A percentile compares a stretch with the other conserved stretches of the same genome.
phyloP scores from a whole-genome alignment of 257 asterid species.

The Scutellaria galericulata region DNA sequence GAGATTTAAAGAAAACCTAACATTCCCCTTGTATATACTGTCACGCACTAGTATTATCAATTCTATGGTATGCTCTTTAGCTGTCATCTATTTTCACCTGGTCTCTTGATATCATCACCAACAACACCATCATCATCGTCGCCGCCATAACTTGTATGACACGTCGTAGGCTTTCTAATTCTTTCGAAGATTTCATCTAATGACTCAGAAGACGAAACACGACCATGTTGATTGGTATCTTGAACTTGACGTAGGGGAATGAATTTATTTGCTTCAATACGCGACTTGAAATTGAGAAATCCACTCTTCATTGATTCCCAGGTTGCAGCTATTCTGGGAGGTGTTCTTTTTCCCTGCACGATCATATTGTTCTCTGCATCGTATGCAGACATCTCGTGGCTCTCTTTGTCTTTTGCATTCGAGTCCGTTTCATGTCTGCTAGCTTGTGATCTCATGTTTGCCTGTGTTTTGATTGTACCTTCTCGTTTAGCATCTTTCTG shows the following conservation, averaged over 20 bases:
- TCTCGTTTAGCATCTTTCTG: conserved; percentile 33
- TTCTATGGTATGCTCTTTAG: neutral
- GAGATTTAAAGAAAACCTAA: too few relatives aligned
- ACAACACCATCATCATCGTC: conserved; percentile 41
- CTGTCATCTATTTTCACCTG: conserved; percentile 36
- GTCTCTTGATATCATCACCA: conserved; percentile 32
- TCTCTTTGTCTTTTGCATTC: neutral
- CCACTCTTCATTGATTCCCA: conserved; percentile 72
- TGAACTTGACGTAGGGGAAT: conserved; percentile 53
- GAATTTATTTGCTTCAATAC: conserved; percentile 57
- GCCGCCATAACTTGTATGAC: conserved; percentile 35
- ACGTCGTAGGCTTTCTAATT: conserved; percentile 47
- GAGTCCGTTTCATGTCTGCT: conserved; percentile 1
- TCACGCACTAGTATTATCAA: neutral
- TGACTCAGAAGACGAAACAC: conserved; percentile 54
- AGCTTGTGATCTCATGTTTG: conserved; percentile 41
- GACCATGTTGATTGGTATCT: conserved; percentile 38
- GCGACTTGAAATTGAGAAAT: conserved; percentile 58
- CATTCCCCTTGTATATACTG: too few relatives aligned
- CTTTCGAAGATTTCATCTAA: conserved; percentile 69
- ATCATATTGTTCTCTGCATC: conserved; percentile 31
- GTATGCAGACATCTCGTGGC: conserved; percentile 16
- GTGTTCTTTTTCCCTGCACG: conserved; percentile 34
- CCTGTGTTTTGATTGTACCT: conserved; percentile 38
- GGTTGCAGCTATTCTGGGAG: conserved; percentile 51